These are phyloP conservation scores for Skeletonema menzelii DNA, from an alignment of 108 stramenopile species.

Conservation along the genomic window DNA sequence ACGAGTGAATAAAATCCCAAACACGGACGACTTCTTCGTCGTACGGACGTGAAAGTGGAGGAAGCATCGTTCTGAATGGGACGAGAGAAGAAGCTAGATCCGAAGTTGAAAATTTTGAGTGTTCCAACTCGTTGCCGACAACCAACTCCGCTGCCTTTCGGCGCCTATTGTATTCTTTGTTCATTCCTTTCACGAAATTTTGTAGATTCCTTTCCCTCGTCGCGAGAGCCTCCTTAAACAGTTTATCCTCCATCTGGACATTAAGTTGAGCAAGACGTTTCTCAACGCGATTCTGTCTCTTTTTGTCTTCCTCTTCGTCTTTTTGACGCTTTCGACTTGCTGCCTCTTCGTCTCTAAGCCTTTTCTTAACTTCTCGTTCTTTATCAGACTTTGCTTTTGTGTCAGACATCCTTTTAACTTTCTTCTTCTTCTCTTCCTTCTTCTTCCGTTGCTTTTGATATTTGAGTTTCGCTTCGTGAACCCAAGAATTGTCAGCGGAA, in stretches of 20 bases:
- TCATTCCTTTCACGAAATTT: constrained; percentile 59
- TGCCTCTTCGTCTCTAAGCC: constrained; percentile 59
- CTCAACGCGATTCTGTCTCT: constrained; percentile 66
- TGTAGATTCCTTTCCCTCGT: constrained; percentile 71
- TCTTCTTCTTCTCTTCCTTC: constrained; percentile 32
- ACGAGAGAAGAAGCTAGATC: constrained; percentile 23
- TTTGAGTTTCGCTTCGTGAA: constrained; percentile 58
- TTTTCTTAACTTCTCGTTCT: constrained; percentile 57
- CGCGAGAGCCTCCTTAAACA: constrained; percentile 72
- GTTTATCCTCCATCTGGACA: constrained; percentile 79
- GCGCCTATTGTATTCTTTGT: constrained; percentile 70
- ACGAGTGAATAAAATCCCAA: constrained; percentile 83
- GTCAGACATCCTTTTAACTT: constrained; percentile 12
- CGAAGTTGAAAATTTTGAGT: constrained; percentile 1
- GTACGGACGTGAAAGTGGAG: constrained; percentile 60
- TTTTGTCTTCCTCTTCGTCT: constrained; percentile 77
- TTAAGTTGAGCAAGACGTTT: constrained; percentile 68
- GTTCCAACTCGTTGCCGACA: constrained; percentile 50
- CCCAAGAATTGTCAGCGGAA: constrained; percentile 53
- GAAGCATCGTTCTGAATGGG: constrained; percentile 36
- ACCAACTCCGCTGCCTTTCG: constrained; percentile 69
- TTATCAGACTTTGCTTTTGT: constrained; percentile 44
- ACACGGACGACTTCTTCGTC: constrained; percentile 76
- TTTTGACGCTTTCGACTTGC: constrained; percentile 65
- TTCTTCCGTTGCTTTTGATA: constrained; percentile 51